These are phyloP conservation scores for Fraxinus platypoda DNA, from an alignment of 305 asterid genomes.

Conservation along the genomic window DNA sequence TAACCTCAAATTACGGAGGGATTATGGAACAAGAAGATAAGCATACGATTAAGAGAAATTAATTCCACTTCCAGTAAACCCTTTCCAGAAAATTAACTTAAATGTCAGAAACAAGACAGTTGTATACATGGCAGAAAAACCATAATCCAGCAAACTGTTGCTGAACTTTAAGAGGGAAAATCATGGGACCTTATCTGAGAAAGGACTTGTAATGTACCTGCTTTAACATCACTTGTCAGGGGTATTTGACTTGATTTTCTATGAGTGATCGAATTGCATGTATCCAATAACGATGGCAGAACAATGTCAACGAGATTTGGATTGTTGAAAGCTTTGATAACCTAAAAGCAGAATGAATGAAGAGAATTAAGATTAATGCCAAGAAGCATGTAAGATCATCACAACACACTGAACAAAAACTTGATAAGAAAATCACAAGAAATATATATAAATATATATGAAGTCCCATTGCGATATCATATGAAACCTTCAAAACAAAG, in stretches of 20 bases:
- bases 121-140: neutral
- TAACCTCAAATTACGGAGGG: neutral
- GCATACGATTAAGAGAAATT: neutral
- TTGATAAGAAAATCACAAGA: neutral
- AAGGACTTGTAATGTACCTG: slow-evolving; percentile 47
- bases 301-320: slow-evolving; percentile 70
- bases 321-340: slow-evolving; percentile 69
- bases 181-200: slow-evolving; percentile 17
- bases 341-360: slow-evolving; percentile 42
- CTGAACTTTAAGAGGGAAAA: slow-evolving; percentile 12
- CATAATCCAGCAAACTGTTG: neutral
- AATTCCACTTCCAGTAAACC: neutral
- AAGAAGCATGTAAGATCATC: slow-evolving; percentile 23
- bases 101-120: slow-evolving; percentile 19
- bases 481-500: slow-evolving; percentile 4
- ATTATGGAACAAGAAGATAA: neutral
- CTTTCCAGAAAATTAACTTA: neutral
- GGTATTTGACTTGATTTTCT: slow-evolving; percentile 43
- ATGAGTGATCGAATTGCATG: slow-evolving; percentile 51
- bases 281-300: slow-evolving; percentile 69
- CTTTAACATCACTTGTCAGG: slow-evolving; percentile 40
- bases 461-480: neutral
- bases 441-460: slow-evolving; percentile 9
- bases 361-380: slow-evolving; percentile 24
- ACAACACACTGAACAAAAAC: neutral